Evolutionary conservation across 805 yeast species (phyloP), one percentile per base, ranked within the genome.

Genomic region (Starmerella scarabaei): DNA sequence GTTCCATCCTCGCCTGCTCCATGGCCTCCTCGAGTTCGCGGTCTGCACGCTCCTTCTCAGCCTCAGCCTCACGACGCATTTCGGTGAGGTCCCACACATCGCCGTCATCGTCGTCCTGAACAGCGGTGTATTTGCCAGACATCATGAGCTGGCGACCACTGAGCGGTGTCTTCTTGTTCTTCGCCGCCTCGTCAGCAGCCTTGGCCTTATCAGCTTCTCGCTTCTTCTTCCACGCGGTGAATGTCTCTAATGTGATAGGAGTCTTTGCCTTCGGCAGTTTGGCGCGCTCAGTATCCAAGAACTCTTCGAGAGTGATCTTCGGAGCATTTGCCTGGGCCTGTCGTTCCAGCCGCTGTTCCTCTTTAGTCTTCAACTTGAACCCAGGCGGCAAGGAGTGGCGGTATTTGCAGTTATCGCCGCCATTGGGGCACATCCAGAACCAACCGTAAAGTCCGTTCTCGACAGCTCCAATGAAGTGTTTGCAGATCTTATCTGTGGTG

Each of bases 351-450:
- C 85, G 72, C 69, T 82, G 80, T 61, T 91, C 95, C 59, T 91
- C 98, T 63, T 86, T 88, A 28, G 98, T 93, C 69, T 91, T 91
- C 64, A 91, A 72, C 43, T 83, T 93, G 62, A 85, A 93, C 1
- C 98, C 99, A 35, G 93, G 86, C 30, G 99, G 99, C 56, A 91
- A 69, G 7, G 96, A 80, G 62, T 91, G 99, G 62, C 74, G 77
- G 66, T 91, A 91, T 67, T 79, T 88, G 73, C 99, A 91, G 45
- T 74, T 79, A 45, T 80, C 75, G 50, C 94, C 96, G 30, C 88
- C 86, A 52, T 83, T 83, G 21, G 98, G 98, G 67, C 98, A 91
- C 17, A 72, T 69, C 98, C 98, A 91, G 63, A 91, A 86, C 98
- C 98, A 91, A 56, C 98, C 98, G 59, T 91, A 91, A 58, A 88